Conservation (phyloP, 495 filamentous ascomycete species). For the Lophiostoma macrostomum region DNA sequence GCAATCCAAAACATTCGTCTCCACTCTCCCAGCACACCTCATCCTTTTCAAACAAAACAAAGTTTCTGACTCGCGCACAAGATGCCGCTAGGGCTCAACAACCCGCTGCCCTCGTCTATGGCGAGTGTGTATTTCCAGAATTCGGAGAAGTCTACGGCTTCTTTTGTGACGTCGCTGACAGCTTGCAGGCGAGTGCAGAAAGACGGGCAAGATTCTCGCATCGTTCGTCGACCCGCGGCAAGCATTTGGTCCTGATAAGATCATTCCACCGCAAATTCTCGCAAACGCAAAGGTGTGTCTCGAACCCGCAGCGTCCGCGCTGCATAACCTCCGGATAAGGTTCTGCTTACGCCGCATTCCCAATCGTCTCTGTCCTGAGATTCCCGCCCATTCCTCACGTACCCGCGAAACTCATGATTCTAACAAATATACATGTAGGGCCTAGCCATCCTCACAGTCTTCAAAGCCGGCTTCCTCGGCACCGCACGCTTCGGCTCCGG, state of each 20-base stretch:
- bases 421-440: constrained; percentile 57
- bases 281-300: constrained; percentile 79
- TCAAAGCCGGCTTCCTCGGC: constrained; percentile 95
- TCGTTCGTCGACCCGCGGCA: constrained; percentile 94
- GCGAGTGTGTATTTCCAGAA: constrained; percentile 50
- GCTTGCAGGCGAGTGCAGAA: constrained; percentile 42
- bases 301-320: not conserved
- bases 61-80: too few relatives aligned
- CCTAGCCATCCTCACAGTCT: constrained; percentile 87
- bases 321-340: too few relatives aligned
- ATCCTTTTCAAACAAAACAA: too few relatives aligned
- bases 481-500: constrained; percentile 91
- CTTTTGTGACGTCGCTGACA: constrained; percentile 31
- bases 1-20: too few relatives aligned
- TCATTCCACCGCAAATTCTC: constrained; percentile 90
- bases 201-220: constrained; percentile 76
- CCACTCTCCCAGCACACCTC: too few relatives aligned
- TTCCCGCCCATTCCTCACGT: too few relatives aligned
- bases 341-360: too few relatives aligned
- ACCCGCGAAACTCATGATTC: too few relatives aligned
- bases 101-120: constrained; percentile 65
- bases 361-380: too few relatives aligned
- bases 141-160: not conserved
- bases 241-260: constrained; percentile 93
- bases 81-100: constrained; percentile 47